phyloP scores from a whole-genome alignment of 768 basidiomycete species.

The Termitomyces sp. region DNA sequence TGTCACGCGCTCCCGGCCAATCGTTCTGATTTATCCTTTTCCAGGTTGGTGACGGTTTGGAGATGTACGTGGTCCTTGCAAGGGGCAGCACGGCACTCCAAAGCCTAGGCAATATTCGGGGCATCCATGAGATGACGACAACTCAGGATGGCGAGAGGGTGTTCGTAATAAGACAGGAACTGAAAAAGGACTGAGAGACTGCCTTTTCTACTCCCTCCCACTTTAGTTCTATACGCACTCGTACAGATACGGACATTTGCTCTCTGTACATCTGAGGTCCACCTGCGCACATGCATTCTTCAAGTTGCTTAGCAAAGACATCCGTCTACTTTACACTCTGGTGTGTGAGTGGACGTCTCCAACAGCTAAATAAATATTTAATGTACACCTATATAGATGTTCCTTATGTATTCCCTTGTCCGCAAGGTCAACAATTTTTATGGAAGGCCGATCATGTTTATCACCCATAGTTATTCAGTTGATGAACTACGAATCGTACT shows the following conservation, averaged over 20 bases:
- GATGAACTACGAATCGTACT: background rate
- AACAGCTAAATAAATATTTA: constrained; percentile 1
- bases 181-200: constrained; percentile 72
- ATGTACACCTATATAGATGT: constrained; percentile 7
- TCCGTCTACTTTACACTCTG: background rate
- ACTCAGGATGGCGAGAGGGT: constrained; percentile 66
- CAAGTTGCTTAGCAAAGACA: background rate
- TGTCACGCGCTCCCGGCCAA: constrained; percentile 9
- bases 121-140: constrained; percentile 60
- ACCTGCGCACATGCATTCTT: background rate
- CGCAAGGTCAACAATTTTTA: background rate
- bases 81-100: constrained; percentile 55
- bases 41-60: constrained; percentile 93
- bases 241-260: constrained; percentile 16
- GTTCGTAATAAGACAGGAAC: constrained; percentile 70
- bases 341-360: background rate
- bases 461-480: too few species aligned
- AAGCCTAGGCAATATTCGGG: constrained; percentile 50
- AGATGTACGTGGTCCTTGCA: constrained; percentile 84
- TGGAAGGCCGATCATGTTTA: background rate
- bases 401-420: background rate
- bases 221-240: constrained; percentile 13
- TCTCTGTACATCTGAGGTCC: constrained; percentile 2
- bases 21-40: constrained; percentile 8
- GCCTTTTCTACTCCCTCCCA: constrained; percentile 4